phyloP scores from a whole-genome alignment of 768 basidiomycete genomes.

The Austroboletus eburneus region DNA sequence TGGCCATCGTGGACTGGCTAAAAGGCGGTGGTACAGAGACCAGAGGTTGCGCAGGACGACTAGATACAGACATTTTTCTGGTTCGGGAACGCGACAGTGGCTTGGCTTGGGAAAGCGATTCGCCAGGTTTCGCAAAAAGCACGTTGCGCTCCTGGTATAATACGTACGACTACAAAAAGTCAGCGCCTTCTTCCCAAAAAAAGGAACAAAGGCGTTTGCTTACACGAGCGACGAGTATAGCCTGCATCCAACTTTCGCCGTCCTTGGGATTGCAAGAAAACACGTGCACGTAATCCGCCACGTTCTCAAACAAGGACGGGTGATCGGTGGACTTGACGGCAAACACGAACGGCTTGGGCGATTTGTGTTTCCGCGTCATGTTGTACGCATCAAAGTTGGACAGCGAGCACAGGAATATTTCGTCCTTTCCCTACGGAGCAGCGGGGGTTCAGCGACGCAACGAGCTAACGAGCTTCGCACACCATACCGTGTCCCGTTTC shows the following conservation, averaged over 20 bases:
- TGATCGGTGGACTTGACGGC: constrained; percentile 88
- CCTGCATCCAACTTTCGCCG: constrained; percentile 75
- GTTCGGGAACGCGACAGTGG: constrained; percentile 36
- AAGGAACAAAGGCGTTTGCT: constrained; percentile 21
- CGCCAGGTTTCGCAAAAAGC: constrained; percentile 33
- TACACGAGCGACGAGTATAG: constrained; percentile 78
- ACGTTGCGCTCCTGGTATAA: constrained; percentile 76
- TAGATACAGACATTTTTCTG: constrained; percentile 33
- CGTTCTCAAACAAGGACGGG: constrained; percentile 81
- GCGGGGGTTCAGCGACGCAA: constrained; percentile 4
- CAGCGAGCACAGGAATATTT: constrained; percentile 74
- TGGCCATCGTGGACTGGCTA: constrained; percentile 26
- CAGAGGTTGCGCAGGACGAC: constrained; percentile 44
- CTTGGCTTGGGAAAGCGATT: constrained; percentile 26
- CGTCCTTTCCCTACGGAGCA: constrained; percentile 91
- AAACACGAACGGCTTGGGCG: constrained; percentile 84
- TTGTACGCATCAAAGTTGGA: constrained; percentile 87
- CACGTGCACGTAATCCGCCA: constrained; percentile 81
- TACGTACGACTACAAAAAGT: constrained; percentile 63
- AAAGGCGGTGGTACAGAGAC: constrained; percentile 43
- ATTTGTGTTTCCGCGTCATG: constrained; percentile 70
- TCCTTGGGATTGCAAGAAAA: constrained; percentile 77
- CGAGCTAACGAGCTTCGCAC: background rate
- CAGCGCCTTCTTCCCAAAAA: constrained; percentile 3
- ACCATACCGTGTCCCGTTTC: constrained; percentile 77